These are phyloP conservation scores for Typha latifolia DNA, from an alignment of 176 grass and related monocot species.

Conservation along the genomic window DNA sequence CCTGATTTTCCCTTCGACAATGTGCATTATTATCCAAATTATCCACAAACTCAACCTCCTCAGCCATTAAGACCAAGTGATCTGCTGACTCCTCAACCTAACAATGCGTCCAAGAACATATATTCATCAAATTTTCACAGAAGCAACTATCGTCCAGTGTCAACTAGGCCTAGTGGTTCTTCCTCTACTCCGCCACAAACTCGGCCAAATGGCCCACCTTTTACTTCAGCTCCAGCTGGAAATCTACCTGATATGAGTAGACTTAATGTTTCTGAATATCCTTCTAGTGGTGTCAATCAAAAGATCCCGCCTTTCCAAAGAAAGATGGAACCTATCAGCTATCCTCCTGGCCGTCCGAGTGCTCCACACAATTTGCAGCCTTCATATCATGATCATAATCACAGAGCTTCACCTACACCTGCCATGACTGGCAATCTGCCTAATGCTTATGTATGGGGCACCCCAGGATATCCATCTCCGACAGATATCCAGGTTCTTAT, in stretches of 20 bases:
- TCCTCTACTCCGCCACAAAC: conserved; percentile 33
- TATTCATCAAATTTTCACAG: conserved; percentile 45
- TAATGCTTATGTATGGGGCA: conserved; percentile 34
- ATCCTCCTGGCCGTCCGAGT: conserved; percentile 38
- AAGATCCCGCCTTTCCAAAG: conserved; percentile 22
- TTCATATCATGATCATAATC: conserved; percentile 45
- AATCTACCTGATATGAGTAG: conserved; percentile 38
- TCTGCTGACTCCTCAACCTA: conserved; percentile 23
- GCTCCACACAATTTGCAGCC: conserved; percentile 34
- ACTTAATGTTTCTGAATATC: conserved; percentile 45
- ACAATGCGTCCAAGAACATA: conserved; percentile 37
- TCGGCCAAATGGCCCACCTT: conserved; percentile 35
- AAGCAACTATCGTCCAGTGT: conserved; percentile 33
- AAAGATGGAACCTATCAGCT: conserved; percentile 35
- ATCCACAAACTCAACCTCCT: conserved; percentile 35
- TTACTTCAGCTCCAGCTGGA: conserved; percentile 25
- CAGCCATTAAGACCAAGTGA: conserved; percentile 35
- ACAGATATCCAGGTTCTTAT: conserved; percentile 42
- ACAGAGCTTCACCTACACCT: conserved; percentile 37
- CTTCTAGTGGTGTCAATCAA: conserved; percentile 33
- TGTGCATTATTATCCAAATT: conserved; percentile 29
- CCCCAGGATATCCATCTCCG: conserved; percentile 20
- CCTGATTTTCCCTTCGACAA: conserved; percentile 25
- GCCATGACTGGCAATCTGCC: conserved; percentile 30
- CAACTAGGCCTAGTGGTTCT: conserved; percentile 33